Base-by-base conservation (phyloP, 176 grass and related monocot genomes). In the Phyllostachys edulis region DNA sequence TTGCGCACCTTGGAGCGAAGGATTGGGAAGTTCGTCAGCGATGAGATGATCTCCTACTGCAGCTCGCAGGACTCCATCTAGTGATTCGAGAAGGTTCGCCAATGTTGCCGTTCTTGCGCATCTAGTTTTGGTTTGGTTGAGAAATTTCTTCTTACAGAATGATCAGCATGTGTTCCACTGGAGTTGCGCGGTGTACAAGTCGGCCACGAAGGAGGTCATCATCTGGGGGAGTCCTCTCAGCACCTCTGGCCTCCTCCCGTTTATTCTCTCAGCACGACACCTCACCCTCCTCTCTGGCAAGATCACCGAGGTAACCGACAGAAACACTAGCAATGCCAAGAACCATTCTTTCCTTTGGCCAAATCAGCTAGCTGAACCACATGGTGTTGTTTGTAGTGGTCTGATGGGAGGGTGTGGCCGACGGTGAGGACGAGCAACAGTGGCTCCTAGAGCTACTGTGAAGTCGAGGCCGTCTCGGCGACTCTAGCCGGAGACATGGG, bases 141-240 rank as follows among this genome's bases (percentile, higher is more conserved):
- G 12, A 59, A 73, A 42, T 23, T 77, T 32, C 14, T 13, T 32
- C 63, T 21, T 61, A 34, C 86, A 96, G 91, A 87, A 77, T 63
- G 93, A 80, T 26, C 85, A 85, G 23, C 86, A 82, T 7, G 81
- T 92, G 67, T 99, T 99, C 90, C 84, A 89, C 59, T 99, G 96
- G 96, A 92, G 77, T 42, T 99, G 96, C 83, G 78, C 83, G 3
- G n/a, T 99, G 41, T 93, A 94, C 88, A 96, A 92, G 67, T 90
- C 93, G 44, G 74, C 85, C 29, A 89, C 78, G 69, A 93, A 99
- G 86, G 86, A 89, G 89, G 88, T 99, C 63, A 89, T 60, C 52
- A 61, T 99, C 36, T 99, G 96, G 96, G 96, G 96, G 38, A 99
- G 91, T 70, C 93, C 91, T 54, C 83, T 96, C 41, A 89, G 74